Percentiles rank a stretch among this genome's conserved stretches.
Conservation (phyloP, 2,329 filamentous ascomycete genomes). For the Furcasterigmium furcatum region DNA sequence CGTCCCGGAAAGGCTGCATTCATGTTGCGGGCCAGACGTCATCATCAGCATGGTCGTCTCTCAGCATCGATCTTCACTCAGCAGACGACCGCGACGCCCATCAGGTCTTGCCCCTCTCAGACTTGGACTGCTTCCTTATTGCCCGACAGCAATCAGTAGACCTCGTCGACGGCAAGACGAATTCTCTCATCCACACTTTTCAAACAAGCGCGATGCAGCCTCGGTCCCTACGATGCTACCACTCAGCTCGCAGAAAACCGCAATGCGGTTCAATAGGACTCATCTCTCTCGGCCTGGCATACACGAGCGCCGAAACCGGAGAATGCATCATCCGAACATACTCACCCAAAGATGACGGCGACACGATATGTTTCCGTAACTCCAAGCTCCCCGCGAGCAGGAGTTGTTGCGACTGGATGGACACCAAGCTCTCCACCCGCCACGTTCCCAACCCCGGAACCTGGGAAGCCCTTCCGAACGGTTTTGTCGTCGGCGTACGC, state of each 20-base stretch:
- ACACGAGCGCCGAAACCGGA: conserved; percentile 55
- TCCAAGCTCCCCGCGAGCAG: conserved; percentile 32
- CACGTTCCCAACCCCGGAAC: conserved; percentile 59
- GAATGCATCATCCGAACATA: conserved; percentile 66
- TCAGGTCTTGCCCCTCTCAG: conserved; percentile 56
- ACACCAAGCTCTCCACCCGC: conserved; percentile 47
- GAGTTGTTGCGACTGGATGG: conserved; percentile 47
- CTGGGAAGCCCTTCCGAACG: conserved; percentile 61
- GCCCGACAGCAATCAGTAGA: conserved; percentile 57
- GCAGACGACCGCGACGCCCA: conserved; percentile 42
- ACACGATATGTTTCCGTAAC: conserved; percentile 55
- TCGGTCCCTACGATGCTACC: conserved; percentile 58
- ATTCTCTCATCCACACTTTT: conserved; percentile 58
- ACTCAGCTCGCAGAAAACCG: conserved; percentile 47
- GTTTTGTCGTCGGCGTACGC: conserved; percentile 62
- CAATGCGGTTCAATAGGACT: conserved; percentile 55
- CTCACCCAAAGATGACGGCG: conserved; percentile 47
- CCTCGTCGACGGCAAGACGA: conserved; percentile 43
- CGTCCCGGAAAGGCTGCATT: conserved; percentile 47
- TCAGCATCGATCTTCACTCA: conserved; percentile 37
- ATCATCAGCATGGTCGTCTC: conserved; percentile 30
- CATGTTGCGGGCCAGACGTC: conserved; percentile 36
- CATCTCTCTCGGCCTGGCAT: conserved; percentile 61
- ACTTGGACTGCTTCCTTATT: conserved; percentile 57
- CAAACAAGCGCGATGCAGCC: conserved; percentile 54